Base-by-base conservation (phyloP, 352 stramenopile species). In the Phytopythium mirpurense region DNA sequence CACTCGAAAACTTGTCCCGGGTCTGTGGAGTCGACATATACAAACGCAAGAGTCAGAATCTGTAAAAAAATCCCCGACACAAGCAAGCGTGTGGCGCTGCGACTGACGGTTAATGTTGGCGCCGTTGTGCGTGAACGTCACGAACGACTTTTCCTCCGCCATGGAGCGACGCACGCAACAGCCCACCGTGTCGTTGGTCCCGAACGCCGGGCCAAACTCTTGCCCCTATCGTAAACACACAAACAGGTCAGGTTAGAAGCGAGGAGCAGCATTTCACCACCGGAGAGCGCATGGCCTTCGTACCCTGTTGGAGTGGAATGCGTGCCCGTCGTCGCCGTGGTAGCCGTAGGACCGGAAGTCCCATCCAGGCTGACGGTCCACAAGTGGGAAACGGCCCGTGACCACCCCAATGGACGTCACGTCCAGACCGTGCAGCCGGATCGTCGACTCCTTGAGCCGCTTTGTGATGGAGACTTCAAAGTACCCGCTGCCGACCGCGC, bases 281-380 rank as follows among this genome's bases (percentile, higher is more conserved):
- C 3, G 15, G 2, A 9, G 16, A n/a, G n/a, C n/a, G n/a, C n/a
- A n/a, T n/a, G n/a, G n/a, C n/a, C 10, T 29, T 24, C 44, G 14
- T 51, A 51, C 44, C 47, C 47, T n/a, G 12, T 71, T 71, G 15
- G 60, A 68, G 52, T 83, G 65, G 57, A 86, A 92, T 27, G 83
- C 72, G 31, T 82, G 58, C 0, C 82, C 82, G 51, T 92, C 79
- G 50, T 92, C 82, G 21, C 82, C 81, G 48, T 92, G 82, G 55
- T 90, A 92, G 23, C 82, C 82, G 50, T 81, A 82, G 16, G 82
- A 92, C 4, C 70, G 23, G 18, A 57, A 54, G 29, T 84, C 77
- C 82, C 82, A 92, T 0, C 82, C 82, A 14, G 82, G 82, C 34
- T 90, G 79, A 44, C 73, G 68, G 23, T 71, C 72, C 2, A 90